Base-by-base conservation (phyloP, 768 basidiomycete genomes). In the Coprinellus aureogranulatus region DNA sequence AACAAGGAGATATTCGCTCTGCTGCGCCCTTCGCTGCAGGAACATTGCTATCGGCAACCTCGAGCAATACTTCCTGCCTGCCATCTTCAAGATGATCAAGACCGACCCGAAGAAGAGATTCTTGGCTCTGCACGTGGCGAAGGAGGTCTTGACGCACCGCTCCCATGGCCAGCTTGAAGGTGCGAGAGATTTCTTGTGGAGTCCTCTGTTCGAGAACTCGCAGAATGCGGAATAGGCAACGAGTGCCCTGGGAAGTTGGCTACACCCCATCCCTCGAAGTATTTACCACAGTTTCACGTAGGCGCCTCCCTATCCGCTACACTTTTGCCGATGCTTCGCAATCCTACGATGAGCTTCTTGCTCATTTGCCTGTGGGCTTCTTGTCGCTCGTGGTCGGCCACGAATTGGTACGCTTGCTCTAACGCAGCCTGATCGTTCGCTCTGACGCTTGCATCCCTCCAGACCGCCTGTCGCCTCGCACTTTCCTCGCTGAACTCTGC, bases 1-100 rank as follows among this genome's bases (percentile, higher is more conserved):
- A 90, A 37, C 84, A 89, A 57, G 95, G 98, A 68, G 92, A 96
- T 42, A 80, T 93, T 14, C 82, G 94, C 45, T 84, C 90, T 31
- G 92, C 95, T 37, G 95, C 96, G 34, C 92, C 97, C 0, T 98
- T 98, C 65, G 92, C 97, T 51, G 91, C 91, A 31, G 93, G 93
- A 98, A 98, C 68, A 91, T 99, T 50, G 92, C 95, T 11, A 95
- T 98, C 40, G 97, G 97, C 4, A 96, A 93, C 65, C 77, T 95
- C 23, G n/a, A n/a, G n/a, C 84, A 86, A 12, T 83, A 87, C 64
- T 97, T 94, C 82, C 78, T 98, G 3, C 93, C 94, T 26, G 78
- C 79, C 4, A 89, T 98, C 61, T 83, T 97, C 62, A 86, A 87
- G 64, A 81, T 92, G 62, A 80, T 89, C 44, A 81, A 92, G 71